A percentile compares a stretch with the other conserved stretches of the same genome.
Evolutionary conservation across 441 rosid species (phyloP).

Genomic region (Erodium texanum): DNA sequence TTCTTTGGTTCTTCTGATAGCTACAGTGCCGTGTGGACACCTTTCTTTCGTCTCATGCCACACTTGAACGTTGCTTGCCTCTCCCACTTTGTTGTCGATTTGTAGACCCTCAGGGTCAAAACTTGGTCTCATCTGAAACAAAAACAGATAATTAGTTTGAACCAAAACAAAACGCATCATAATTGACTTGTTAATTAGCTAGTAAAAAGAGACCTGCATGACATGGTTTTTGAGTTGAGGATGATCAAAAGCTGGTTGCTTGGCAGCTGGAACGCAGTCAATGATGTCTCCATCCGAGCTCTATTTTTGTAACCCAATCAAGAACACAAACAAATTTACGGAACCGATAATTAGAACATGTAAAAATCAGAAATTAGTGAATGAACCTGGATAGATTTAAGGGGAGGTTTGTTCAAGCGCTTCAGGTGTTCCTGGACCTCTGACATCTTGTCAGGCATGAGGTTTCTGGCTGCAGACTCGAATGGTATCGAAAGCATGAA

Average conservation of each 20-base stretch:
- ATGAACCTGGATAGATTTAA: neutral
- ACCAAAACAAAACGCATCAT: no score
- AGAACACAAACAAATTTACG: neutral
- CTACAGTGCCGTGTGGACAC: conserved; percentile 41
- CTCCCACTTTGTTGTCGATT: conserved; percentile 10
- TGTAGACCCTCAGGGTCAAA: conserved; percentile 26
- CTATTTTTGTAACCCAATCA: neutral
- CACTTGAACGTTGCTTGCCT: conserved; percentile 26
- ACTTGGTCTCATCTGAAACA: conserved; percentile 36
- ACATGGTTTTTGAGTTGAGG: conserved; percentile 40
- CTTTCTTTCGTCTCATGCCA: conserved; percentile 39
- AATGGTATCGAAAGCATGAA: neutral
- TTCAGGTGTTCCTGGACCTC: neutral
- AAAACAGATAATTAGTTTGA: neutral
- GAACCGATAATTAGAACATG: no score
- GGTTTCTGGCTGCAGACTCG: neutral
- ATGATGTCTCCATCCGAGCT: conserved; percentile 30
- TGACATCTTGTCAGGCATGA: neutral
- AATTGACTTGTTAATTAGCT: no score
- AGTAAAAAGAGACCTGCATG: conserved; percentile 31
- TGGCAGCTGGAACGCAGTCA: conserved; percentile 35
- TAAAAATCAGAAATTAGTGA: no score
- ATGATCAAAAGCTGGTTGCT: conserved; percentile 50
- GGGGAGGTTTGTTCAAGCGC: neutral
- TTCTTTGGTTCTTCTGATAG: conserved; percentile 38